Evolutionary conservation across 257 asterid species (phyloP).

Genomic region (Fraxinus quadrangulata): DNA sequence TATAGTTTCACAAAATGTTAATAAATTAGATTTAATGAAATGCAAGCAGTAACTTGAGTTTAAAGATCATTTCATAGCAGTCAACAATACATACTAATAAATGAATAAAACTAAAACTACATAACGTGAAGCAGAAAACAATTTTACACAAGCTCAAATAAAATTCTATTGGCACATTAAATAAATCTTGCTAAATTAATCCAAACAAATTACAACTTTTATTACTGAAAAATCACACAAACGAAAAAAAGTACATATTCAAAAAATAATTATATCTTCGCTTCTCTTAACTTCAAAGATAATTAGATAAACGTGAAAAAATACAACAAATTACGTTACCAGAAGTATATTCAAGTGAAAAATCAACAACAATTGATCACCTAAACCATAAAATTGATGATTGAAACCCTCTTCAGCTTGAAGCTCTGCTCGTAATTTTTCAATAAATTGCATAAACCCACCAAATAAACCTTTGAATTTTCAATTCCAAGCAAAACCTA

Average conservation of each 20-base stretch:
- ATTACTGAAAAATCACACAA: not conserved
- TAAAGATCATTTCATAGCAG: too few relatives aligned
- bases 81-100: too few relatives aligned
- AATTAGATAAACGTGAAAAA: conserved; percentile 13
- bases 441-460: conserved; percentile 31
- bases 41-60: too few relatives aligned
- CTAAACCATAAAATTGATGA: conserved; percentile 34
- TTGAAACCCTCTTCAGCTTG: conserved; percentile 32
- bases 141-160: not conserved
- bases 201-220: not conserved
- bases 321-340: conserved; percentile 9
- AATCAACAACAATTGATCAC: conserved; percentile 23
- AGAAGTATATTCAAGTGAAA: not conserved
- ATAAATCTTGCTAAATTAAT: not conserved
- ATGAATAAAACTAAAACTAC: not conserved
- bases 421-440: conserved; percentile 18
- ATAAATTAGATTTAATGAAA: too few relatives aligned
- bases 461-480: conserved; percentile 22
- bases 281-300: not conserved
- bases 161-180: too few relatives aligned
- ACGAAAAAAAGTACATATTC: not conserved
- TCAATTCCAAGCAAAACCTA: conserved; percentile 38
- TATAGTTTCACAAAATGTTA: too few relatives aligned
- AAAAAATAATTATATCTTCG: not conserved
- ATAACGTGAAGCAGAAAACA: not conserved